Conservation (phyloP, 2,329 filamentous ascomycete genomes). For the Epichloe hybrida region DNA sequence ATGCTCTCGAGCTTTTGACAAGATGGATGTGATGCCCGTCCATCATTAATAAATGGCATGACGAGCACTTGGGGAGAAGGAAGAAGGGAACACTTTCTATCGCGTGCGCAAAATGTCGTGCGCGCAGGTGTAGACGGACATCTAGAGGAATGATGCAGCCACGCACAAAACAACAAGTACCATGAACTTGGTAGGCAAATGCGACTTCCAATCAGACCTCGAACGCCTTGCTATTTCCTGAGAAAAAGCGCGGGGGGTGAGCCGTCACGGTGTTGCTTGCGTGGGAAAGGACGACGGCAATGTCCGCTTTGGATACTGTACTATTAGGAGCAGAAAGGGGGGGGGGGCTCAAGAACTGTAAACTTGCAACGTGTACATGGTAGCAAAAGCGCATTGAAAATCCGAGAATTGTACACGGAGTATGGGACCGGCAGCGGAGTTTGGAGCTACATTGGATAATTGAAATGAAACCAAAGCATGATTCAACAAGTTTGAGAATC, state of each 20-base stretch:
- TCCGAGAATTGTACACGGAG: neutral
- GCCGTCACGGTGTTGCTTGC: neutral
- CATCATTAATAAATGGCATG: slow-evolving; percentile 28
- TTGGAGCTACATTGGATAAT: slow-evolving; percentile 5
- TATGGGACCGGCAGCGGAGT: slow-evolving; percentile 7
- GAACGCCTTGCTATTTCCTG: neutral
- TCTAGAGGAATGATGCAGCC: neutral
- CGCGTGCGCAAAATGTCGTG: neutral
- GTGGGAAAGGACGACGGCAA: neutral
- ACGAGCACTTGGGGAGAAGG: neutral
- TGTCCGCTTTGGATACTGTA: slow-evolving; percentile 15
- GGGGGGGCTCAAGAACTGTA: slow-evolving; percentile 2
- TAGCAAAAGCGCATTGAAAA: slow-evolving; percentile 2
- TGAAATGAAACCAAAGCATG: neutral
- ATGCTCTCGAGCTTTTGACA: slow-evolving; percentile 84
- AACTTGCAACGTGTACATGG: slow-evolving; percentile 11
- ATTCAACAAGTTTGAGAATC: neutral
- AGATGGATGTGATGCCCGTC: slow-evolving; percentile 72
- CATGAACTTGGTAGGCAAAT: neutral
- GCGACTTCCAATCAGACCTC: neutral
- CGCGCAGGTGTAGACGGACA: neutral
- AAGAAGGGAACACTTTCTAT: neutral
- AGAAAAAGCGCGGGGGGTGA: neutral
- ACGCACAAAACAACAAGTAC: neutral
- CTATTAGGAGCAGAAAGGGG: slow-evolving; percentile 8